phyloP scores from a whole-genome alignment of 1,284 basidiomycete species.

The Limonomyces culmigenus region DNA sequence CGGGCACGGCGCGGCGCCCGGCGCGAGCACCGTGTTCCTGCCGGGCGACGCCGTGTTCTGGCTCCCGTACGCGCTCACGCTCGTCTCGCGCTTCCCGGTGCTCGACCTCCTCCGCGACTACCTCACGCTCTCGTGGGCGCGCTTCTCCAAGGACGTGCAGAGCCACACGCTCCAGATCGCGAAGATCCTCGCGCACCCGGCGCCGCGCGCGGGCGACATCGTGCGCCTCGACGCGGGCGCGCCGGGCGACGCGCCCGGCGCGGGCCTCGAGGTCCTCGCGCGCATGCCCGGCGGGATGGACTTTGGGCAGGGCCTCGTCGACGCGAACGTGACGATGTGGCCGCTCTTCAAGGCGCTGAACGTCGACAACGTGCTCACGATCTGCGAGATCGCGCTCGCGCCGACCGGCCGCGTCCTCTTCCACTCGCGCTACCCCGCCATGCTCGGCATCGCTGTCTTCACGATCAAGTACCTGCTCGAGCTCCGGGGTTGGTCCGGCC shows the following conservation, averaged over 20 bases:
- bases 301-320: slow-evolving; percentile 68
- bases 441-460: slow-evolving; percentile 81
- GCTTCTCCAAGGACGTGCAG: slow-evolving; percentile 83
- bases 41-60: slow-evolving; percentile 84
- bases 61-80: slow-evolving; percentile 80
- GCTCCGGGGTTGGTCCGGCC: slow-evolving; percentile 85
- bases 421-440: slow-evolving; percentile 78
- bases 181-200: slow-evolving; percentile 69
- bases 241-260: slow-evolving; percentile 32
- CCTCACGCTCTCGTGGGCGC: slow-evolving; percentile 81
- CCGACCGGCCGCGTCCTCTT: slow-evolving; percentile 86
- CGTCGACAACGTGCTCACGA: slow-evolving; percentile 85
- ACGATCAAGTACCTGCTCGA: slow-evolving; percentile 90
- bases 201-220: slow-evolving; percentile 74
- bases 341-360: slow-evolving; percentile 90
- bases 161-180: slow-evolving; percentile 75
- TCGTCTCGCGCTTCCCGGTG: slow-evolving; percentile 81
- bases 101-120: slow-evolving; percentile 91
- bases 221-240: slow-evolving; percentile 67
- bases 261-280: slow-evolving; percentile 67
- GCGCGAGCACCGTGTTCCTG: slow-evolving; percentile 72
- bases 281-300: slow-evolving; percentile 75
- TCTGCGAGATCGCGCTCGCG: slow-evolving; percentile 90
- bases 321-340: slow-evolving; percentile 93
- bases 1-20: slow-evolving; percentile 59